These are phyloP conservation scores for Rehmannia glutinosa DNA, from an alignment of 257 asterid genomes.

Conservation along the genomic window DNA sequence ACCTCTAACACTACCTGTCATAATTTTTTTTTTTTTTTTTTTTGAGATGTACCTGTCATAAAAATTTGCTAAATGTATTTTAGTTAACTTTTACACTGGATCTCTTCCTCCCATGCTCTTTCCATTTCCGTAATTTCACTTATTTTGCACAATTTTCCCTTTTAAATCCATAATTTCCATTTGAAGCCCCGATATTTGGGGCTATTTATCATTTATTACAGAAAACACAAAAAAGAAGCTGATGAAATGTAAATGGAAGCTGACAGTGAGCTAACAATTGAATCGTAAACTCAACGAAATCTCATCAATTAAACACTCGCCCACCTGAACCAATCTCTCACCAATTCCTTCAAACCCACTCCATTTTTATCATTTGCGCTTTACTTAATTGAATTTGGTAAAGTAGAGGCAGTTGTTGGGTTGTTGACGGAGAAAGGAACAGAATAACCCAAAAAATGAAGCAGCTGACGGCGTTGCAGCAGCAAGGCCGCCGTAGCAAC, in stretches of 20 bases:
- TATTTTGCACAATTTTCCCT: neutral
- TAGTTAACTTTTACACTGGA: no score
- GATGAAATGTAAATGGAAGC: conserved; percentile 34
- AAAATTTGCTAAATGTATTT: no score
- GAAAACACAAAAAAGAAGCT: neutral
- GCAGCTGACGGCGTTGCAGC: conserved; percentile 85
- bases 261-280: conserved; percentile 37
- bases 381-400: no score
- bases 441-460: conserved; percentile 29
- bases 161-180: neutral
- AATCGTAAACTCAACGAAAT: conserved; percentile 59
- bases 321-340: conserved; percentile 24
- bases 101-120: no score
- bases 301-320: conserved; percentile 22
- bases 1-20: no score
- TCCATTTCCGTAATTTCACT: conserved; percentile 6
- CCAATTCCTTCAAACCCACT: conserved; percentile 42
- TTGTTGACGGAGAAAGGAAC: conserved; percentile 13
- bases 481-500: conserved; percentile 79
- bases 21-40: no score
- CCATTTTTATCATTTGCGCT: no score
- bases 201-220: conserved; percentile 1
- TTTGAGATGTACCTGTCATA: no score
- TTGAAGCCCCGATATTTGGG: neutral
- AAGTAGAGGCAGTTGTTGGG: conserved; percentile 12